Evolutionary conservation across 495 filamentous ascomycete genomes (phyloP).

Genomic region (Aspergillus baeticus): DNA sequence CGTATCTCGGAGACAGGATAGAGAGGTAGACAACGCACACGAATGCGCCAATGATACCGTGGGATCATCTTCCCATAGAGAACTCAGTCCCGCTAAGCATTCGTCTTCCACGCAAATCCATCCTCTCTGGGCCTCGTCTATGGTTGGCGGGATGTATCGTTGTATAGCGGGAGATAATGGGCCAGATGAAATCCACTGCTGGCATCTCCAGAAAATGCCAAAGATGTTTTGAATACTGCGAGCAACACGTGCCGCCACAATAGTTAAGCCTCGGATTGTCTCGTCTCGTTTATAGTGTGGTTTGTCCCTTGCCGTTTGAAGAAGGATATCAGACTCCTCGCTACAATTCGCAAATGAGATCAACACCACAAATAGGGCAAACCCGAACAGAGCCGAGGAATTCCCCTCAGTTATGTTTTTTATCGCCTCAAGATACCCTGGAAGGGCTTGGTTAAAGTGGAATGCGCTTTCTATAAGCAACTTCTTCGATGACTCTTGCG

Average conservation of each 20-base stretch:
- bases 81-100: neutral
- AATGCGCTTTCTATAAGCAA: conserved; percentile 3
- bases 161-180: neutral
- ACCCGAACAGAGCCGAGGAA: neutral
- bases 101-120: conserved; percentile 2
- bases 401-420: conserved; percentile 3
- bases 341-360: neutral
- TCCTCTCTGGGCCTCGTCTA: neutral
- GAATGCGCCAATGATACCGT: neutral
- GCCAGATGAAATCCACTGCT: conserved; percentile 3
- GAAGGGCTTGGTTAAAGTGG: conserved; percentile 7
- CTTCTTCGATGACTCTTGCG: neutral
- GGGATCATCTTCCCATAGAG: neutral
- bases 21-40: neutral
- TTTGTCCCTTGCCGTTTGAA: neutral
- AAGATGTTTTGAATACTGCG: conserved; percentile 4
- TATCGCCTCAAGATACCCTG: neutral
- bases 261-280: neutral
- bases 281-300: neutral
- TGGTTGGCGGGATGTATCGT: neutral
- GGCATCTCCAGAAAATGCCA: conserved; percentile 7
- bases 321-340: neutral
- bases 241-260: neutral
- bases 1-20: neutral
- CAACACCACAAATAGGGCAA: neutral